phyloP scores from a whole-genome alignment of 768 basidiomycete genomes.

The Amanita exitialis region DNA sequence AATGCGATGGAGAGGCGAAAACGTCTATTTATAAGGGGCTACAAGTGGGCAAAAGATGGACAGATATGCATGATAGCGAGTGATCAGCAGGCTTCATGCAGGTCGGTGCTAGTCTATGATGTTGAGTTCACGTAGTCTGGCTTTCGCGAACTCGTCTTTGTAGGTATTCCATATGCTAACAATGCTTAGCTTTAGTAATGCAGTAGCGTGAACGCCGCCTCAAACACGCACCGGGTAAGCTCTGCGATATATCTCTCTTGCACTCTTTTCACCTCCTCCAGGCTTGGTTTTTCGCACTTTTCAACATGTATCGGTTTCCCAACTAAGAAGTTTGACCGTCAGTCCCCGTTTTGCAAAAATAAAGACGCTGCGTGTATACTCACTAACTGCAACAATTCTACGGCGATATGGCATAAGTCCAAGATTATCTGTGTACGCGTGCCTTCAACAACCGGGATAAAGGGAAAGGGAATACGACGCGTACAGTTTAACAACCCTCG shows the following conservation, averaged over 20 bases:
- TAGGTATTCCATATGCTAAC: constrained; percentile 93
- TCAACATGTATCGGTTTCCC: constrained; percentile 81
- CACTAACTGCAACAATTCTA: constrained; percentile 92
- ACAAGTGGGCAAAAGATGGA: background rate
- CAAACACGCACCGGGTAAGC: constrained; percentile 59
- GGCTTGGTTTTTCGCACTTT: constrained; percentile 69
- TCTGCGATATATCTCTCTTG: constrained; percentile 90
- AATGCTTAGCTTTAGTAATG: background rate
- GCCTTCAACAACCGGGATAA: background rate
- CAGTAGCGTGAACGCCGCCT: background rate
- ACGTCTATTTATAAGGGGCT: background rate
- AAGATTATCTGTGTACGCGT: constrained; percentile 59
- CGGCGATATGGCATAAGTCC: constrained; percentile 94
- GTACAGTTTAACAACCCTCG: constrained; percentile 89
- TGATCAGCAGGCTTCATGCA: background rate
- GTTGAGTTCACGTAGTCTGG: constrained; percentile 66
- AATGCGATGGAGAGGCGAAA: background rate
- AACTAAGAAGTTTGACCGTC: constrained; percentile 38
- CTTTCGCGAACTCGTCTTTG: constrained; percentile 87
- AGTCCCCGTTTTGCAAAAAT: background rate
- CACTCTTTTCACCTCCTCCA: constrained; percentile 68
- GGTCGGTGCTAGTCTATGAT: constrained; percentile 50
- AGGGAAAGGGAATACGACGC: constrained; percentile 13
- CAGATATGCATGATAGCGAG: background rate
- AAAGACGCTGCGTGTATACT: constrained; percentile 26